Base-by-base conservation (phyloP, 192 early-diverging fungal species). In the Chytriomyces sp. region DNA sequence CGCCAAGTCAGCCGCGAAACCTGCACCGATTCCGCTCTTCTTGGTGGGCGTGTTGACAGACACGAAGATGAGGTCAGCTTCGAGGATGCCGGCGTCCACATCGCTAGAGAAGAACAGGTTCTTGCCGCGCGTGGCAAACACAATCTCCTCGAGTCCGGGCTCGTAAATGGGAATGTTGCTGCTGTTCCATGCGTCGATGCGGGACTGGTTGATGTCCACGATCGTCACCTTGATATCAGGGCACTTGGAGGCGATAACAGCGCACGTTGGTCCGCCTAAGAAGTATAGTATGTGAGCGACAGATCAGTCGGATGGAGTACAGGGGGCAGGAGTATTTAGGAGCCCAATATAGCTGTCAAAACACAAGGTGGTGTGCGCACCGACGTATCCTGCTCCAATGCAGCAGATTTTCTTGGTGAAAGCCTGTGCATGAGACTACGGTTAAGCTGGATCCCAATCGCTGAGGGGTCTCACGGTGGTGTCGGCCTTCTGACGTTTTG, bases 301-400 rank as follows among this genome's bases (percentile, higher is more conserved):
- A n/a, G n/a, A 22, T 41, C 25, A 61, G 32, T 10, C 25, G 63
- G 26, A 61, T 6, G 59, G 6, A 8, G 5, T 10, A 61, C 6
- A 25, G 10, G 28, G 37, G 6, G 14, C 6, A 31, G 49, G 31
- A 67, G 36, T 10, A 31, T 19, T 25, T 5, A 10, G 52, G 33
- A 25, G 19, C 31, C 31, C 8, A 17, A 49, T 49, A 49, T 17
- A 49, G 41, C 41, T 58, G 19, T 52, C 30, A 33, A 34, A 49
- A 37, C 14, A 3, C n/a, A n/a, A n/a, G n/a, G n/a, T n/a, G n/a
- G n/a, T n/a, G n/a, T 52, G 81, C 88, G 70, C 81, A 93, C 94
- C 95, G 49, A 97, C 94, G 81, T 97, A 97, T 59, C 95, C 95
- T 63, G 95, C 95, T 65, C 95, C 95, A 75, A 97, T 91, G 77